Percentiles rank a stretch among this genome's conserved stretches.
These are phyloP conservation scores for Brassica nigra DNA, from an alignment of 345 rosid genomes.

Conservation along the genomic window DNA sequence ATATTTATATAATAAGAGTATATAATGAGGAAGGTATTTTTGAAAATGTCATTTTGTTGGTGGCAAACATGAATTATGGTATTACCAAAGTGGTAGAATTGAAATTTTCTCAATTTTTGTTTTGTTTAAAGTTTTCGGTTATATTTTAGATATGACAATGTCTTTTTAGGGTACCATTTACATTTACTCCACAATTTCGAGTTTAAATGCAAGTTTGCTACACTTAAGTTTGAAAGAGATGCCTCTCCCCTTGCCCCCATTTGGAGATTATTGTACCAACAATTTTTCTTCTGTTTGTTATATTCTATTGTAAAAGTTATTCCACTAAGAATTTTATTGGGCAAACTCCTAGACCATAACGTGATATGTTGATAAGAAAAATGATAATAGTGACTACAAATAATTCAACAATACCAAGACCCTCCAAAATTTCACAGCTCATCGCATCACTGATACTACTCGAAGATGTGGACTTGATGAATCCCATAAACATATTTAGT, in stretches of 20 bases:
- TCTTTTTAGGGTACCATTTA: not conserved
- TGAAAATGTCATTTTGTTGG: too few species aligned
- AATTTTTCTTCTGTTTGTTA: not conserved
- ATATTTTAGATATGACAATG: too few species aligned
- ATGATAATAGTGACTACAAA: constrained; percentile 11
- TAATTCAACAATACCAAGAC: not conserved
- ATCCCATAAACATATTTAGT: not conserved
- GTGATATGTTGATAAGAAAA: not conserved
- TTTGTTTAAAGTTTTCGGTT: too few species aligned
- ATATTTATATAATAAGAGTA: too few species aligned
- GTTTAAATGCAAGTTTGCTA: constrained; percentile 1
- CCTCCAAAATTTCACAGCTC: constrained; percentile 33
- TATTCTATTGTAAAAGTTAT: not conserved
- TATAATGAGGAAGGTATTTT: too few species aligned
- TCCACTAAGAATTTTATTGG: not conserved
- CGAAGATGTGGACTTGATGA: not conserved
- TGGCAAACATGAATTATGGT: too few species aligned
- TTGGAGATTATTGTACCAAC: not conserved
- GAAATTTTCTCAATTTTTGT: too few species aligned
- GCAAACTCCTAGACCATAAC: not conserved
- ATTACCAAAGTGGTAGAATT: too few species aligned
- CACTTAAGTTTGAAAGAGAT: not conserved
- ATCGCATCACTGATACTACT: constrained; percentile 10
- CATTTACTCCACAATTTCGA: not conserved
- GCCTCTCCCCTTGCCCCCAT: not conserved